Conservation (phyloP, 306 rosid species). For the Pyrus communis region DNA sequence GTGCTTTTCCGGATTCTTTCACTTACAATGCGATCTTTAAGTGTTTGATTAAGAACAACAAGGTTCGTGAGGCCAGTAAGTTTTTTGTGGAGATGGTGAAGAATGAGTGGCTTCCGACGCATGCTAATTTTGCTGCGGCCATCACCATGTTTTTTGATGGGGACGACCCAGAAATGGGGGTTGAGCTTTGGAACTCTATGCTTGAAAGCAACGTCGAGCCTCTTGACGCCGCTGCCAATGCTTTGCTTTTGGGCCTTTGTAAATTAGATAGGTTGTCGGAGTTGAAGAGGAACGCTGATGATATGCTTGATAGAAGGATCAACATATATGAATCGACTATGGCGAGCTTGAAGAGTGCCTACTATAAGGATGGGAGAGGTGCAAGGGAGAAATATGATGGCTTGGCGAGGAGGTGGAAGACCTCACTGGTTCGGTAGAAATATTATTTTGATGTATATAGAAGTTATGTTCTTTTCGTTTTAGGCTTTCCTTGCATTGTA, state of each 20-base stretch:
- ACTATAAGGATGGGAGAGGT: conserved; percentile 48
- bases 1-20: conserved; percentile 53
- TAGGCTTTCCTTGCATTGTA: background rate
- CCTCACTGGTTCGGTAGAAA: conserved; percentile 3
- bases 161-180: conserved; percentile 63
- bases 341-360: conserved; percentile 40
- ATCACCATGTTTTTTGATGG: conserved; percentile 50
- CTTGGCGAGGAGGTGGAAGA: conserved; percentile 47
- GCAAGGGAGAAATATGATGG: conserved; percentile 48
- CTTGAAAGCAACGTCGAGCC: conserved; percentile 41
- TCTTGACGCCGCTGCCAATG: conserved; percentile 52
- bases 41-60: conserved; percentile 54
- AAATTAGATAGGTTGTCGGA: conserved; percentile 43
- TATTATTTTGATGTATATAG: background rate
- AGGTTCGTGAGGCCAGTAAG: conserved; percentile 28
- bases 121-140: conserved; percentile 45
- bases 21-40: conserved; percentile 63
- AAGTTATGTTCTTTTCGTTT: background rate
- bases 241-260: conserved; percentile 54
- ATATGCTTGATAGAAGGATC: conserved; percentile 45
- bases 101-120: conserved; percentile 49
- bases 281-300: conserved; percentile 39
- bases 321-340: conserved; percentile 50
- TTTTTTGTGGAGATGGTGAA: conserved; percentile 66
- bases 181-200: conserved; percentile 54